Evolutionary conservation across 106 monocot species (phyloP), one percentile per base, ranked within the genome.

Genomic region (Dioscorea zingiberensis): DNA sequence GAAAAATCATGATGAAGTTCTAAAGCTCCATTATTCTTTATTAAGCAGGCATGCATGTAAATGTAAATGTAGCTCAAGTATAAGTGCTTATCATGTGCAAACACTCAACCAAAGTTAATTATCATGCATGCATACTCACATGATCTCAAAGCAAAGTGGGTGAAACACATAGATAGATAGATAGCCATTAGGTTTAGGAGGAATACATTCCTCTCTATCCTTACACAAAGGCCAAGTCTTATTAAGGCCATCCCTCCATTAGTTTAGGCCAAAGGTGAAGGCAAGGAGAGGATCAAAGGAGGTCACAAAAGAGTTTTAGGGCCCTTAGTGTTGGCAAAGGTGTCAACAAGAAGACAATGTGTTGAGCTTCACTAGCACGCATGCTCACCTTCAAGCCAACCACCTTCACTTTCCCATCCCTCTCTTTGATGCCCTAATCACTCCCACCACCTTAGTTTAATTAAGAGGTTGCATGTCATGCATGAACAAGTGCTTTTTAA

Each of bases 311-410:
- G 51, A 58, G 23, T 26, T 58, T 60, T 18, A 27, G 22, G 59
- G 27, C 38, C 56, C 44, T 55, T 53, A 29, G 7, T 74, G 74
- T 48, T 26, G 16, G 66, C 13, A 59, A 74, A 74, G 67, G 60
- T 13, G 60, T 27, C n/a, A 65, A 19, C 63, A 73, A 25, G 55
- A 61, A 60, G 60, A 67, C 74, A 74, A 38, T 17, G 10, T 38
- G 51, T 38, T 48, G 49, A 21, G 28, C 67, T 59, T 67, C 9
- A 25, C 3, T 29, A 60, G 66, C 67, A 74, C 74, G 59, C 67
- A 67, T 74, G 66, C 73, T 59, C 48, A 48, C 59, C 53, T 38
- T 60, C 48, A 74, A 54, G 57, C 58, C 67, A 60, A 67, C 60
- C 55, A 54, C 47, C 56, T 10, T 11, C 17, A 44, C 64, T 65